A percentile compares a stretch with the other conserved stretches of the same genome.
phyloP scores from a whole-genome alignment of 768 basidiomycete species.

The Leucosporidium creatinivorum region DNA sequence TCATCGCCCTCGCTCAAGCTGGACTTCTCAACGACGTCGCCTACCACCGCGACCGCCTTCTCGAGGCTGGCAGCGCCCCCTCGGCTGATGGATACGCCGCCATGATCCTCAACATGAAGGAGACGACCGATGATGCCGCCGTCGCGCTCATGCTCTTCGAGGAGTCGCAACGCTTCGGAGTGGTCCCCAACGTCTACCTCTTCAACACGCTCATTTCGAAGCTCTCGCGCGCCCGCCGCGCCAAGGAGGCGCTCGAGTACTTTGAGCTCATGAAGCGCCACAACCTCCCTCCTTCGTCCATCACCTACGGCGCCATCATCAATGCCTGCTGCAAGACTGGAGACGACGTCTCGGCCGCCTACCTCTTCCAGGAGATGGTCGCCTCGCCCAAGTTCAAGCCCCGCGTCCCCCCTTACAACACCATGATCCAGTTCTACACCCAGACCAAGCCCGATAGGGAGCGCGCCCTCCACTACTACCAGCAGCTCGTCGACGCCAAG shows the following conservation, averaged over 20 bases:
- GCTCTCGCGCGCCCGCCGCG: slow-evolving; percentile 86
- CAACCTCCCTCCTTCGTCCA: slow-evolving; percentile 61
- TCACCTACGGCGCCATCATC: slow-evolving; percentile 92
- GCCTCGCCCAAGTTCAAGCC: slow-evolving; percentile 66
- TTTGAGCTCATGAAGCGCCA: slow-evolving; percentile 75
- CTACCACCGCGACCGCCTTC: slow-evolving; percentile 66
- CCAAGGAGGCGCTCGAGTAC: slow-evolving; percentile 75
- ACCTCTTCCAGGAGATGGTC: slow-evolving; percentile 78
- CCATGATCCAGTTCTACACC: slow-evolving; percentile 95
- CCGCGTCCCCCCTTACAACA: slow-evolving; percentile 91
- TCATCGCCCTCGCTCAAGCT: slow-evolving; percentile 72
- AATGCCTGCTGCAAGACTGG: slow-evolving; percentile 85
- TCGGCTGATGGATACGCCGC: slow-evolving; percentile 87
- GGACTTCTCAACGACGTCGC: slow-evolving; percentile 75
- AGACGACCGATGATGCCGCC: slow-evolving; percentile 90
- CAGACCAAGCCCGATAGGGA: slow-evolving; percentile 80
- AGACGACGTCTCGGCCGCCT: slow-evolving; percentile 70
- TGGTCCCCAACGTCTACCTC: slow-evolving; percentile 73
- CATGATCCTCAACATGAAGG: slow-evolving; percentile 73
- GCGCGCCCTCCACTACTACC: slow-evolving; percentile 66
- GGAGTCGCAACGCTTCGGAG: slow-evolving; percentile 63
- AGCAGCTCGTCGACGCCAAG: slow-evolving; percentile 54
- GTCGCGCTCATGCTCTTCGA: slow-evolving; percentile 77
- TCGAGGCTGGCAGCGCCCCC: slow-evolving; percentile 68
- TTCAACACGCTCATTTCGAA: slow-evolving; percentile 98